Conservation (phyloP, 108 stramenopile species). For the Cyclostephanos invisitatus region DNA sequence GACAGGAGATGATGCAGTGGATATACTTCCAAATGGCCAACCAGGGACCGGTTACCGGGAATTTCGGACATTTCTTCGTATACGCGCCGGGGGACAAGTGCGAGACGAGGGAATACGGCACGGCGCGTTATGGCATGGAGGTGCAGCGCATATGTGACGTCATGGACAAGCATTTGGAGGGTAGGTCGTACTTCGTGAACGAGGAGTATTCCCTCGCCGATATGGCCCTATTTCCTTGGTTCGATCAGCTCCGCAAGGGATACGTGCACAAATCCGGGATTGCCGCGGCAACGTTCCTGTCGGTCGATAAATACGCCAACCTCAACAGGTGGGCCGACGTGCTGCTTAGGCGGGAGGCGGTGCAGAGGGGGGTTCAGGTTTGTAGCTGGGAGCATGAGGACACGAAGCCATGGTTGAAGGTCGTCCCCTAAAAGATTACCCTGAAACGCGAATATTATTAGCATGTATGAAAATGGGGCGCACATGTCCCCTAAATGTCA, state of each 20-base stretch:
- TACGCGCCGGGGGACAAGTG: constrained; percentile 70
- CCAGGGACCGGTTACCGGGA: constrained; percentile 55
- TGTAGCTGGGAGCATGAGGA: constrained; percentile 21
- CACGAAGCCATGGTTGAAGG: not conserved
- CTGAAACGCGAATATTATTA: not conserved
- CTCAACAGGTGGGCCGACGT: constrained; percentile 56
- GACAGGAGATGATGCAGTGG: constrained; percentile 74
- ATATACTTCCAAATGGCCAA: constrained; percentile 86
- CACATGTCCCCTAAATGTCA: too few relatives aligned
- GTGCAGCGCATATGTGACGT: constrained; percentile 80
- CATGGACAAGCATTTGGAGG: constrained; percentile 64
- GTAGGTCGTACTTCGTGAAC: constrained; percentile 61
- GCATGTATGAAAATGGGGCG: too few relatives aligned
- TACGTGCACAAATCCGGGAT: constrained; percentile 15
- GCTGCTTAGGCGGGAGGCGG: constrained; percentile 51
- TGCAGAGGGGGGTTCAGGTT: constrained; percentile 54
- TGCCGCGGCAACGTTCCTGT: constrained; percentile 49
- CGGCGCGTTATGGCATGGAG: constrained; percentile 88
- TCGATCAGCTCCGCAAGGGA: constrained; percentile 44
- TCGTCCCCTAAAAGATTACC: not conserved
- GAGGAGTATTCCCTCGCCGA: constrained; percentile 86
- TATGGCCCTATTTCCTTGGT: constrained; percentile 84
- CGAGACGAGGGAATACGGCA: constrained; percentile 58
- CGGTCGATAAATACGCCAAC: constrained; percentile 52
- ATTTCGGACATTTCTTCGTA: constrained; percentile 77